Evolutionary conservation across 495 filamentous ascomycete species (phyloP).

Genomic region (Daldinia concentrica): DNA sequence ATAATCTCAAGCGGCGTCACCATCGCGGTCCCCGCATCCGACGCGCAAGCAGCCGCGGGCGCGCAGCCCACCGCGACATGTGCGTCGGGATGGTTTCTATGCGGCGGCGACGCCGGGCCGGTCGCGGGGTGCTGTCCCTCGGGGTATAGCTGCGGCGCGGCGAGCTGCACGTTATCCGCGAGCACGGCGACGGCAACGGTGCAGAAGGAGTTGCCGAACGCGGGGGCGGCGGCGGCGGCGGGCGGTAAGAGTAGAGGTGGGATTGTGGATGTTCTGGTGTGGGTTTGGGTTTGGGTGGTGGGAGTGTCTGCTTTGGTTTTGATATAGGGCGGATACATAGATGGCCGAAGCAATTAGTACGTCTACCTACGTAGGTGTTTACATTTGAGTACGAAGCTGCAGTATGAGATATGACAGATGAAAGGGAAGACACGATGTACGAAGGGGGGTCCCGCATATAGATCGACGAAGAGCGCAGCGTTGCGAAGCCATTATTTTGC

Average conservation of each 20-base stretch:
- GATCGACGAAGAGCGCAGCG: conserved; percentile 4
- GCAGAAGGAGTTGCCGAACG: conserved; percentile 64
- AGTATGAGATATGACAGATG: background rate
- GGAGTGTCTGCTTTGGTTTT: conserved; percentile 6
- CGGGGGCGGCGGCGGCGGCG: conserved; percentile 6
- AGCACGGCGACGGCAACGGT: conserved; percentile 61
- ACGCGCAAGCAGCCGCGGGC: conserved; percentile 49
- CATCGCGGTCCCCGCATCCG: conserved; percentile 67
- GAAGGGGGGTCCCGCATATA: conserved; percentile 3
- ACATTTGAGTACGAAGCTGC: no score
- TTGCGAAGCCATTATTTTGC: background rate
- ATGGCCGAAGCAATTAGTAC: no score
- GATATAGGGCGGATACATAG: background rate
- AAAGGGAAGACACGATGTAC: background rate
- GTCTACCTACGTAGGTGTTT: no score
- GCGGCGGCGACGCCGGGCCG: conserved; percentile 61
- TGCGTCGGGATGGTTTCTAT: conserved; percentile 81
- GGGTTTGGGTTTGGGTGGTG: background rate
- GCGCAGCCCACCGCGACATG: conserved; percentile 59
- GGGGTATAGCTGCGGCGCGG: conserved; percentile 74
- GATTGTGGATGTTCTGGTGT: conserved; percentile 1
- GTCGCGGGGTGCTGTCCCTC: conserved; percentile 80
- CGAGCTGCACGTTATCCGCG: conserved; percentile 68
- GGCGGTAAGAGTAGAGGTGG: background rate
- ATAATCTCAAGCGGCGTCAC: conserved; percentile 73